Evolutionary conservation across 2,329 filamentous ascomycete genomes (phyloP).

Genomic region (Neurospora crassa): DNA sequence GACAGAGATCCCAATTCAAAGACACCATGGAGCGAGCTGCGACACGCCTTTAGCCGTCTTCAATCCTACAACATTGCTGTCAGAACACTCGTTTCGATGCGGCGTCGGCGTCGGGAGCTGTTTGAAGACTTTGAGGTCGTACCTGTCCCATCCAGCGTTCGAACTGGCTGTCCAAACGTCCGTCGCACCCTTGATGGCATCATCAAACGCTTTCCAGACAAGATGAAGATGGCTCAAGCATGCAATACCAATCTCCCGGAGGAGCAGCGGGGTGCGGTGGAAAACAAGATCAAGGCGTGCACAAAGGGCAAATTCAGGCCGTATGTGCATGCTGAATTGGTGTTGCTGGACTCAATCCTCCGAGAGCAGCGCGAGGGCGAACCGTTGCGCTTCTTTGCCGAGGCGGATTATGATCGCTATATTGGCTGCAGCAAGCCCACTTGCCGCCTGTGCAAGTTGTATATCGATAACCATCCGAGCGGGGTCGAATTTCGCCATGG

Average conservation of each 20-base stretch:
- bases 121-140: constrained; percentile 23
- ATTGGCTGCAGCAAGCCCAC: constrained; percentile 33
- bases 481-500: constrained; percentile 21
- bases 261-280: neutral
- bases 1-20: constrained; percentile 2
- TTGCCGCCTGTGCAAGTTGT: constrained; percentile 29
- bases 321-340: constrained; percentile 27
- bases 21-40: constrained; percentile 18
- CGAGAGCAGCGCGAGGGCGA: constrained; percentile 1
- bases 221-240: neutral
- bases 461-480: constrained; percentile 22
- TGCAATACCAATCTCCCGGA: neutral
- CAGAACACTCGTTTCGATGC: constrained; percentile 15
- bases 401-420: constrained; percentile 22
- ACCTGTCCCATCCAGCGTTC: constrained; percentile 19
- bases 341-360: constrained; percentile 20
- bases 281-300: constrained; percentile 1
- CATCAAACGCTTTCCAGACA: neutral
- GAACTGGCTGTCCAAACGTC: constrained; percentile 1
- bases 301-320: constrained; percentile 16
- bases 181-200: constrained; percentile 12
- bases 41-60: constrained; percentile 20
- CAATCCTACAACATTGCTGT: constrained; percentile 20
- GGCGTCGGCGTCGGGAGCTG: constrained; percentile 20
- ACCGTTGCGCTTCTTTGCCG: constrained; percentile 20